Conservation (phyloP, 805 yeast genomes). For the Starmerella apicola region DNA sequence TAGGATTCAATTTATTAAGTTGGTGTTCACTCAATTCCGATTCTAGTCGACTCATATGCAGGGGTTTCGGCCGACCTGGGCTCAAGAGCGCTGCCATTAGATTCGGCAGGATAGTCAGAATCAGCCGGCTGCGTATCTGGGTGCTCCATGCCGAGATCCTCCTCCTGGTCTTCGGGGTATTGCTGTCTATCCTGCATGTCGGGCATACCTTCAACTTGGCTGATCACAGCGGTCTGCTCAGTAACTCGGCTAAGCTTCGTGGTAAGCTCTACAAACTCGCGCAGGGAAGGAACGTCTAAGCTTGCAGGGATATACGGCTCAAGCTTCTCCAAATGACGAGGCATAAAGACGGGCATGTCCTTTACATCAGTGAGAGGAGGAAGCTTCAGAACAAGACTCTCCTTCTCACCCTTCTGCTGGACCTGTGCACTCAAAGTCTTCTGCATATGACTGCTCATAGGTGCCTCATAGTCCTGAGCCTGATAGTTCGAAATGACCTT, state of each 20-base stretch:
- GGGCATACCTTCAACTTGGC: not conserved
- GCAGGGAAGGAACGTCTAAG: slow-evolving; percentile 77
- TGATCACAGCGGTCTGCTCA: not conserved
- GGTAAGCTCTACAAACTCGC: slow-evolving; percentile 70
- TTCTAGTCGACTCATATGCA: no score
- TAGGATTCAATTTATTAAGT: no score
- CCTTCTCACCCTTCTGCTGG: slow-evolving; percentile 34
- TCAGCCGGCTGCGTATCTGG: not conserved
- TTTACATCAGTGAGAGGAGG: slow-evolving; percentile 30
- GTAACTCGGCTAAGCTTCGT: slow-evolving; percentile 19
- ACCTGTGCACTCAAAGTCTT: slow-evolving; percentile 53
- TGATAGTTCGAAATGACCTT: slow-evolving; percentile 78
- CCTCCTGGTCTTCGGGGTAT: not conserved
- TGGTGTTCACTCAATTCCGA: no score
- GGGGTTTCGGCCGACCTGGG: no score
- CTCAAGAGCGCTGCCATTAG: no score
- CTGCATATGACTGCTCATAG: slow-evolving; percentile 70
- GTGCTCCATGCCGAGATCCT: not conserved
- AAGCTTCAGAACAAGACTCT: slow-evolving; percentile 31
- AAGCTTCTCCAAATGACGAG: slow-evolving; percentile 59
- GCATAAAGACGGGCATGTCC: slow-evolving; percentile 31
- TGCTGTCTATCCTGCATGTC: not conserved
- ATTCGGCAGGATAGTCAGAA: no score
- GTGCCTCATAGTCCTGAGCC: slow-evolving; percentile 89
- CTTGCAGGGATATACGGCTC: slow-evolving; percentile 79